These are phyloP conservation scores for Citrullus mucosospermus DNA, from an alignment of 306 rosid genomes.

Conservation along the genomic window DNA sequence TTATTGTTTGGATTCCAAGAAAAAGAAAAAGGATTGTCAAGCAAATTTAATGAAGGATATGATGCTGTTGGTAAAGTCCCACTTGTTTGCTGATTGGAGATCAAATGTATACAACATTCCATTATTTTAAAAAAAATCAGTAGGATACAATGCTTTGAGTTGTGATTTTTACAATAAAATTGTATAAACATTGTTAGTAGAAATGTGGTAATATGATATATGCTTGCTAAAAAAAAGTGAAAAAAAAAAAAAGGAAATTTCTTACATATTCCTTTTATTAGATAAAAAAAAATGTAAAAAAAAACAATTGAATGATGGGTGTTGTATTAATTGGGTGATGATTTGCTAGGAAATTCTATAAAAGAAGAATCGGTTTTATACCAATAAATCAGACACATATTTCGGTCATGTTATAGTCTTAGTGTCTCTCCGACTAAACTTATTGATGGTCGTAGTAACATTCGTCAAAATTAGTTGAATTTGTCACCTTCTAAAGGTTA, in stretches of 20 bases:
- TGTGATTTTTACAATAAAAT: neutral
- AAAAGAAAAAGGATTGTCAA: slow-evolving; percentile 4
- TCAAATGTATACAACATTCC: neutral
- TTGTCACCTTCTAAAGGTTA: too few relatives aligned
- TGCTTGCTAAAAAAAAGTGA: too few relatives aligned
- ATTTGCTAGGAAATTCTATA: too few relatives aligned
- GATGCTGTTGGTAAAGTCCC: slow-evolving; percentile 3
- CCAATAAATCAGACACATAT: too few relatives aligned
- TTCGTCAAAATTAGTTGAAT: too few relatives aligned
- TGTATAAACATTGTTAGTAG: neutral
- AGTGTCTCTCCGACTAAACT: too few relatives aligned
- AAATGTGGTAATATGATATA: neutral
- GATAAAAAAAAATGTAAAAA: neutral
- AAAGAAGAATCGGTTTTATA: too few relatives aligned
- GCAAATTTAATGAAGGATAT: neutral
- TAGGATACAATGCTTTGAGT: neutral
- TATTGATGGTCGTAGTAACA: too few relatives aligned
- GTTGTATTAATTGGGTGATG: too few relatives aligned
- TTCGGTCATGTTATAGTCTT: too few relatives aligned
- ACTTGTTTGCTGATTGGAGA: slow-evolving; percentile 2
- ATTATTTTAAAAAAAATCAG: neutral
- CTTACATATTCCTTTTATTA: neutral
- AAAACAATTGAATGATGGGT: too few relatives aligned
- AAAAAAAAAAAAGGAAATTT: neutral
- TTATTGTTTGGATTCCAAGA: slow-evolving; percentile 1